Percentiles rank a stretch among this genome's conserved stretches.
These are phyloP conservation scores for Magnaporthales sp. DNA, from an alignment of 2,329 filamentous ascomycete genomes.

Conservation along the genomic window DNA sequence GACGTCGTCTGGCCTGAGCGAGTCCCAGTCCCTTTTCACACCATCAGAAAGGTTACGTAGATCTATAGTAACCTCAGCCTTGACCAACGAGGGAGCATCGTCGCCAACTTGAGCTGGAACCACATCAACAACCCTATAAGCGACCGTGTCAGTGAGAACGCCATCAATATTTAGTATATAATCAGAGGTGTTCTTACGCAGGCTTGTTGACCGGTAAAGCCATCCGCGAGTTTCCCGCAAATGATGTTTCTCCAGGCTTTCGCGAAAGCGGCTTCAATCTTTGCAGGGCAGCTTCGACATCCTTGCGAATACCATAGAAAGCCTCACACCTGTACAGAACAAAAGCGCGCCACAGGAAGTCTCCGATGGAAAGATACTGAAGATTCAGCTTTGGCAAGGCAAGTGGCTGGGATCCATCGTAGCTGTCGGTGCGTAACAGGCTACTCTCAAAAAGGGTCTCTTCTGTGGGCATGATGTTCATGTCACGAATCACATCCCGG, in stretches of 20 bases:
- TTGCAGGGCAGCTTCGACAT: conserved; percentile 76
- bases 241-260: conserved; percentile 58
- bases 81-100: conserved; percentile 71
- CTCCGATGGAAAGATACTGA: conserved; percentile 88
- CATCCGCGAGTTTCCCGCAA: conserved; percentile 86
- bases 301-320: conserved; percentile 88
- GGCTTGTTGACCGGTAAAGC: conserved; percentile 79
- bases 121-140: conserved; percentile 64
- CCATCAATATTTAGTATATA: background rate
- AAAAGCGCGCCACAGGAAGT: conserved; percentile 95
- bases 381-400: conserved; percentile 91
- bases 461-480: conserved; percentile 80
- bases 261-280: conserved; percentile 63
- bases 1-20: conserved; percentile 75
- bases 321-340: conserved; percentile 82
- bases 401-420: conserved; percentile 78
- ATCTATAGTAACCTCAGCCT: conserved; percentile 79
- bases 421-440: conserved; percentile 73
- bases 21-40: conserved; percentile 82
- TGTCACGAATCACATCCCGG: conserved; percentile 63
- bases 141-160: conserved; percentile 9
- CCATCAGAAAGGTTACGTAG: conserved; percentile 69
- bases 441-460: conserved; percentile 68
- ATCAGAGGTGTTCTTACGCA: conserved; percentile 32
- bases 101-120: conserved; percentile 77